Conservation (phyloP, 2,329 filamentous ascomycete species). For the Neonectria sp. region DNA sequence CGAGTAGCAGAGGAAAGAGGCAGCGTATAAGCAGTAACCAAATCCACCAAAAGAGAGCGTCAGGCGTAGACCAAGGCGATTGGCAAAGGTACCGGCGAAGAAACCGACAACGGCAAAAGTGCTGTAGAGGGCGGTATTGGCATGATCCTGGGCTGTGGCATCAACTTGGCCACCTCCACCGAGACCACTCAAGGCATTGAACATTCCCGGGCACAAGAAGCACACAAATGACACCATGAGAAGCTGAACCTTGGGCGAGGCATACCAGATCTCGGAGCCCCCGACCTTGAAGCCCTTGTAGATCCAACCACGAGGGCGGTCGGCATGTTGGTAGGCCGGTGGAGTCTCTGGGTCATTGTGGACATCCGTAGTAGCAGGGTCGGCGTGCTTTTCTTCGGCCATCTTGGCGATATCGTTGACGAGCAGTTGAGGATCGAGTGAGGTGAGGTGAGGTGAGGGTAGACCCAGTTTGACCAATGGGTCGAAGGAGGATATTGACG, state of each 20-base stretch:
- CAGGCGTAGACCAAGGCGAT: slow-evolving; percentile 78
- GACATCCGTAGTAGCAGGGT: slow-evolving; percentile 30
- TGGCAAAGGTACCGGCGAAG: slow-evolving; percentile 83
- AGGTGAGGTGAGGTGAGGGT: neutral
- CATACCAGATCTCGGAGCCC: slow-evolving; percentile 74
- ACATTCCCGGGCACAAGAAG: slow-evolving; percentile 81
- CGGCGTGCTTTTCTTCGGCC: slow-evolving; percentile 47
- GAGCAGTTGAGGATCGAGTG: neutral
- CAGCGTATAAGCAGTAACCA: slow-evolving; percentile 83
- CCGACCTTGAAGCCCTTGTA: slow-evolving; percentile 75
- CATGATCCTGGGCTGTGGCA: slow-evolving; percentile 70
- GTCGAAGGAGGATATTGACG: slow-evolving; percentile 9
- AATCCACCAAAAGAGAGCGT: slow-evolving; percentile 81
- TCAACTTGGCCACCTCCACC: slow-evolving; percentile 73
- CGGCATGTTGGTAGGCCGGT: slow-evolving; percentile 23
- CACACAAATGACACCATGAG: slow-evolving; percentile 72
- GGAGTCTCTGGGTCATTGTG: slow-evolving; percentile 36
- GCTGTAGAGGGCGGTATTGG: slow-evolving; percentile 80
- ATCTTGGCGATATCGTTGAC: slow-evolving; percentile 35
- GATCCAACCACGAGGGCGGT: slow-evolving; percentile 73
- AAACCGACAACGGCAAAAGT: slow-evolving; percentile 79
- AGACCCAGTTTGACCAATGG: slow-evolving; percentile 6
- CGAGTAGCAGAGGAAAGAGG: slow-evolving; percentile 79
- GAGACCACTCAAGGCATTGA: slow-evolving; percentile 76
- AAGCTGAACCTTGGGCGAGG: slow-evolving; percentile 80